These are phyloP conservation scores for Fagus sylvatica DNA, from an alignment of 306 rosid genomes.

Conservation along the genomic window DNA sequence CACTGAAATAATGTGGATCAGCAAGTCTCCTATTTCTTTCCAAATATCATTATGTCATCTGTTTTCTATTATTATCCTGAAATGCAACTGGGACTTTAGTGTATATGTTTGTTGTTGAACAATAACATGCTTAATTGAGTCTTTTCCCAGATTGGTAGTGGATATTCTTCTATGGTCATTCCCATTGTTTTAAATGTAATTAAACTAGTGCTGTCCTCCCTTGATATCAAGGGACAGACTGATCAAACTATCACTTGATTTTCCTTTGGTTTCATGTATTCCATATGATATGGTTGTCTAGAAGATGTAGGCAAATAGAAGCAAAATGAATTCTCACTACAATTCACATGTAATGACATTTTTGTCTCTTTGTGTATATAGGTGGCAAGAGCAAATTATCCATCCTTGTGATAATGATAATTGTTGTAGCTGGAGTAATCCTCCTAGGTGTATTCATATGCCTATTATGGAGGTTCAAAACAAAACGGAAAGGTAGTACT, in stretches of 20 bases:
- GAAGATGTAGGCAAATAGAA: neutral
- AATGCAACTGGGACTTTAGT: neutral
- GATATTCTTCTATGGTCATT: neutral
- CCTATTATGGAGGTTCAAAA: conserved; percentile 50
- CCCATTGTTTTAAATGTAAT: neutral
- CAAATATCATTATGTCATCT: too few species aligned
- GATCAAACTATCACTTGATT: neutral
- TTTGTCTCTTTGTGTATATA: conserved; percentile 32
- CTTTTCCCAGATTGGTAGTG: neutral
- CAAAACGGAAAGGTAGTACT: conserved; percentile 57
- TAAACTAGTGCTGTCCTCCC: too few species aligned
- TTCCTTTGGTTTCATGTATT: neutral
- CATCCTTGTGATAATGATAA: conserved; percentile 27
- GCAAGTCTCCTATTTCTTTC: too few species aligned
- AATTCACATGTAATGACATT: conserved; percentile 19
- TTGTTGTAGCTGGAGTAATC: conserved; percentile 45
- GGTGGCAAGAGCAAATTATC: conserved; percentile 40
- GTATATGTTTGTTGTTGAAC: neutral
- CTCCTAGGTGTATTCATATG: conserved; percentile 38
- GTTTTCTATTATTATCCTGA: neutral
- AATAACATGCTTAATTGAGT: neutral
- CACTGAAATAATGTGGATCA: neutral
- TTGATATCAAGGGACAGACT: too few species aligned
- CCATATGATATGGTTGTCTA: conserved; percentile 22
- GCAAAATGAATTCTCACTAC: neutral